Conservation (phyloP, 176 grass and related monocot genomes). For the Oryza glumipatula region DNA sequence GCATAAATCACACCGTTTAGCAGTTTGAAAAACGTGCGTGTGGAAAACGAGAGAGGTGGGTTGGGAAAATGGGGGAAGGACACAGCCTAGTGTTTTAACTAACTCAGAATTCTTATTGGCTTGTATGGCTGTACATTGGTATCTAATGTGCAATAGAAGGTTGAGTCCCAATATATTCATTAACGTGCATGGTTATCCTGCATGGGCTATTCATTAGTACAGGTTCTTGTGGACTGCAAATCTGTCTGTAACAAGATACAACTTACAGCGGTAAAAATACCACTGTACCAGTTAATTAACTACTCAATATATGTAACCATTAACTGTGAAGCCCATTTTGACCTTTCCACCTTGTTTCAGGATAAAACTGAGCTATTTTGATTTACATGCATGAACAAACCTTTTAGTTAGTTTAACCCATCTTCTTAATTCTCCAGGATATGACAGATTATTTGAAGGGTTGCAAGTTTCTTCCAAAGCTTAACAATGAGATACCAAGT, state of each 20-base stretch:
- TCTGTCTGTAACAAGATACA: not conserved
- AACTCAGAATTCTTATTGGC: not conserved
- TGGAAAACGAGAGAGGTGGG: too few species aligned
- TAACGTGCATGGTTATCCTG: conserved; percentile 5
- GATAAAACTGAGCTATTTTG: conserved; percentile 20
- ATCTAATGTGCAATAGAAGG: not conserved
- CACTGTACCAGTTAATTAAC: not conserved
- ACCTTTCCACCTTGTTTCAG: not conserved
- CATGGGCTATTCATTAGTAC: not conserved
- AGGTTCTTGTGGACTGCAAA: not conserved
- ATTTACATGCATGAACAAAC: conserved; percentile 2
- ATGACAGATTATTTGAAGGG: conserved; percentile 83
- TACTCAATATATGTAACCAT: not conserved
- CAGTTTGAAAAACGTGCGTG: too few species aligned
- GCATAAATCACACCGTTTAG: too few species aligned
- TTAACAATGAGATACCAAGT: conserved; percentile 84
- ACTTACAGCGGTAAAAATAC: not conserved
- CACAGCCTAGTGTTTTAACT: too few species aligned
- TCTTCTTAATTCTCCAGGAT: conserved; percentile 57
- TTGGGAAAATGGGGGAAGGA: too few species aligned
- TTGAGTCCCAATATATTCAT: conserved; percentile 9
- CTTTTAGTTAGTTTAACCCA: not conserved
- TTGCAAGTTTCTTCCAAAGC: conserved; percentile 94
- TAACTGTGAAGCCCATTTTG: not conserved
- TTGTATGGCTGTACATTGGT: not conserved